Conservation (phyloP, 495 filamentous ascomycete genomes). For the Poronia punctata region DNA sequence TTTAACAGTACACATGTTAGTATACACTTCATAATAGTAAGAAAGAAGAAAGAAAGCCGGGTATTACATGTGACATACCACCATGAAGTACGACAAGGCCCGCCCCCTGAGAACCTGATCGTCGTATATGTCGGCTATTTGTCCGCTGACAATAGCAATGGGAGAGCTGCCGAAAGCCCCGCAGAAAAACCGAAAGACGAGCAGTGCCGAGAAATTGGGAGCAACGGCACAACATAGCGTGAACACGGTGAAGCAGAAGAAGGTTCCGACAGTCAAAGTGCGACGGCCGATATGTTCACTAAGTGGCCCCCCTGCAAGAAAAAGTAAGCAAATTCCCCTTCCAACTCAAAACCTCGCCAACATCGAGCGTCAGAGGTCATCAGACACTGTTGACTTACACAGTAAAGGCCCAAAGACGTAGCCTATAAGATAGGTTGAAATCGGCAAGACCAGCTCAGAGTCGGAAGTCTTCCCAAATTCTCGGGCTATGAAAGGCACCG, state of each 20-base stretch:
- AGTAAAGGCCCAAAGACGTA: conserved; percentile 50
- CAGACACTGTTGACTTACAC: conserved; percentile 16
- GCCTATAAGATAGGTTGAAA: conserved; percentile 67
- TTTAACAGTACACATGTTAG: conserved; percentile 21
- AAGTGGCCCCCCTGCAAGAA: conserved; percentile 49
- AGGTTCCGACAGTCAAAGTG: conserved; percentile 52
- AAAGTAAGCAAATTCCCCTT: conserved; percentile 13
- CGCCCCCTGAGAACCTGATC: conserved; percentile 55
- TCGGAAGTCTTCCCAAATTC: conserved; percentile 54
- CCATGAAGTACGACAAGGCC: conserved; percentile 64
- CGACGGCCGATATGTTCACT: conserved; percentile 67
- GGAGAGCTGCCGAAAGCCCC: conserved; percentile 61
- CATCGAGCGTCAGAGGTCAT: no score
- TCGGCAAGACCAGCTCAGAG: conserved; percentile 59
- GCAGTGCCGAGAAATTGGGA: conserved; percentile 57
- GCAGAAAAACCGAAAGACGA: conserved; percentile 61
- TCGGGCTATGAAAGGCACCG: conserved; percentile 48
- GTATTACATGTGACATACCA: conserved; percentile 38
- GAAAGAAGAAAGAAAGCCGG: neutral
- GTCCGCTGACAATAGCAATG: conserved; percentile 63
- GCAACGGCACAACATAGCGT: conserved; percentile 64
- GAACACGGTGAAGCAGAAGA: conserved; percentile 56
- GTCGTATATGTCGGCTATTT: conserved; percentile 62
- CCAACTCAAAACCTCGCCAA: no score
- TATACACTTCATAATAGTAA: neutral